These are phyloP conservation scores for Phaeoacremonium minimum DNA, from an alignment of 2,329 filamentous ascomycete genomes.

Conservation along the genomic window DNA sequence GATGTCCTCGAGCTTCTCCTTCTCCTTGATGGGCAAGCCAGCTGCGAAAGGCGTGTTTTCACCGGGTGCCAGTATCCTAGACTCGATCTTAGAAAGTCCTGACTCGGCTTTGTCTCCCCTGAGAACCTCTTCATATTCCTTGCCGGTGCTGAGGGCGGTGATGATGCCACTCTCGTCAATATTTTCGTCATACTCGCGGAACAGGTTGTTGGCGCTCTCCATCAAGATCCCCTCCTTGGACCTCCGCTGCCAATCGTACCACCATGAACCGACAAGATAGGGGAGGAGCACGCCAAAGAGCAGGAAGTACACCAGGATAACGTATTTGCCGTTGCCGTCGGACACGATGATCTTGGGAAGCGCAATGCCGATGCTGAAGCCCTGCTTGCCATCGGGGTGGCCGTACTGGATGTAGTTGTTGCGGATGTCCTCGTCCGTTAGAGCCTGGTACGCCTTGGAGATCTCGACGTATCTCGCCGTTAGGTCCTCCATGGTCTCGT, in stretches of 20 bases:
- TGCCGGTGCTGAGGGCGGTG: constrained; percentile 75
- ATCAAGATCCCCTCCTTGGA: constrained; percentile 93
- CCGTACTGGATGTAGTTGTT: constrained; percentile 97
- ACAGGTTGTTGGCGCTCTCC: constrained; percentile 90
- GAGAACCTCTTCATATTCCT: constrained; percentile 76
- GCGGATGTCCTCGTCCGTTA: constrained; percentile 94
- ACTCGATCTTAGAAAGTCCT: constrained; percentile 79
- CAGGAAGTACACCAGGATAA: constrained; percentile 82
- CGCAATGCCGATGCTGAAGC: constrained; percentile 95
- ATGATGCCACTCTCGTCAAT: constrained; percentile 79
- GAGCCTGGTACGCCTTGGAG: constrained; percentile 95
- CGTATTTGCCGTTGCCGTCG: constrained; percentile 92
- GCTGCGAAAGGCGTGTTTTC: constrained; percentile 44
- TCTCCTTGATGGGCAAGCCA: constrained; percentile 69
- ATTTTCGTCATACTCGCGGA: constrained; percentile 85
- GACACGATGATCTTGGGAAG: constrained; percentile 89
- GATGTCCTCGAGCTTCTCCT: constrained; percentile 70
- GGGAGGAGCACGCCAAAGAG: constrained; percentile 87
- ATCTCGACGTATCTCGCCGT: constrained; percentile 91
- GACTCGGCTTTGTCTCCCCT: constrained; percentile 75
- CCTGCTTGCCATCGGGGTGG: constrained; percentile 96
- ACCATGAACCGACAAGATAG: constrained; percentile 94
- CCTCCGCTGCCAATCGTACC: constrained; percentile 91
- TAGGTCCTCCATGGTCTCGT: constrained; percentile 79
- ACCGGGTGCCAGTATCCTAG: constrained; percentile 65